Conservation (phyloP, 2,329 filamentous ascomycete species). For the Pseudocercospora musae region DNA sequence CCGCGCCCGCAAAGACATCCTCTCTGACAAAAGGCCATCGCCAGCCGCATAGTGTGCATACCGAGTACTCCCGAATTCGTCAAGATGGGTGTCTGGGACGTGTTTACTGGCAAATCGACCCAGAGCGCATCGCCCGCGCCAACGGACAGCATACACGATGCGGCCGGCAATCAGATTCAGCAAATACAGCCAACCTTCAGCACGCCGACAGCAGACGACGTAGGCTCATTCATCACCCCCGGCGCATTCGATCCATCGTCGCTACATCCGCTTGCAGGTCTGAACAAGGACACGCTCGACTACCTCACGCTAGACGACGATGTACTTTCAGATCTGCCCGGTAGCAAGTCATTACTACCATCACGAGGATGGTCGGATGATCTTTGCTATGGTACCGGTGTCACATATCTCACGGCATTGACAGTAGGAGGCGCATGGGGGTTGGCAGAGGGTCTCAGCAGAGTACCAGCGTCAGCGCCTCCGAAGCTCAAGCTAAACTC, state of each 20-base stretch:
- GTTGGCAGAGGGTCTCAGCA: conserved; percentile 79
- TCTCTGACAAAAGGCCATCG: conserved; percentile 40
- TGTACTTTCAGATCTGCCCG: conserved; percentile 78
- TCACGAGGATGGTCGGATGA: conserved; percentile 98
- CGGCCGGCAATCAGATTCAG: conserved; percentile 21
- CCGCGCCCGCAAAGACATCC: not conserved
- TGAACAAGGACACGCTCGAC: conserved; percentile 90
- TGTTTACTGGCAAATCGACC: conserved; percentile 54
- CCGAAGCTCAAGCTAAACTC: conserved; percentile 92
- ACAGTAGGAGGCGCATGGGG: conserved; percentile 88
- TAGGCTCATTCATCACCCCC: conserved; percentile 80
- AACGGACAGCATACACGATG: conserved; percentile 43
- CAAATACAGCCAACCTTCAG: conserved; percentile 45
- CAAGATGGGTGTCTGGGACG: conserved; percentile 59
- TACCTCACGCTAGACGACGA: conserved; percentile 94
- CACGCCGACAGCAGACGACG: conserved; percentile 66
- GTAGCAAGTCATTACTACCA: conserved; percentile 80
- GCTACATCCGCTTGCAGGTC: conserved; percentile 87
- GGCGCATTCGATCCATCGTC: conserved; percentile 79
- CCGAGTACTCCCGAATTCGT: not conserved
- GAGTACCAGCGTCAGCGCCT: conserved; percentile 65
- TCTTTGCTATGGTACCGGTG: conserved; percentile 93
- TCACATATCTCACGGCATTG: conserved; percentile 87
- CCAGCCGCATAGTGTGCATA: not conserved
- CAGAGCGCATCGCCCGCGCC: conserved; percentile 43